phyloP scores from a whole-genome alignment of 306 rosid species.

The Macrotyloma uniflorum region DNA sequence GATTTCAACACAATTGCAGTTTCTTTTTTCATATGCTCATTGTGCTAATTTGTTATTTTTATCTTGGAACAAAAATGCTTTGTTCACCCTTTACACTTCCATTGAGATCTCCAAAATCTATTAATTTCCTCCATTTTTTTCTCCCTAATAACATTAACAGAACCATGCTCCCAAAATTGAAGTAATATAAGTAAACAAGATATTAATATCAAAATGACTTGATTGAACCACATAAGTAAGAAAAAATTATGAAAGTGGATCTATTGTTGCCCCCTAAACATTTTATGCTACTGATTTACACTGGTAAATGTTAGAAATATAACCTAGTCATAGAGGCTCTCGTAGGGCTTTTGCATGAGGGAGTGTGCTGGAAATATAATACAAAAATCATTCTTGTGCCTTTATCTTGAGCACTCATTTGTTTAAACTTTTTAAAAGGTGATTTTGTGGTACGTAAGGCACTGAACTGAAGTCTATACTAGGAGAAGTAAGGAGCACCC shows the following conservation, averaged over 20 bases:
- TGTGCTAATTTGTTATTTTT: conserved; percentile 2
- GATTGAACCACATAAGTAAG: background rate
- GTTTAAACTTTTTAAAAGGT: too few species aligned
- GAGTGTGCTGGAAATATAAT: too few species aligned
- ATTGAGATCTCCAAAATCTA: conserved; percentile 23
- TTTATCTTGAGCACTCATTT: too few species aligned
- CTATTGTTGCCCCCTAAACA: background rate
- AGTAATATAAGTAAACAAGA: background rate
- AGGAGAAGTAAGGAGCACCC: too few species aligned
- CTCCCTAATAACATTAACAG: background rate
- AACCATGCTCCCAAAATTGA: background rate
- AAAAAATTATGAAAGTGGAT: too few species aligned
- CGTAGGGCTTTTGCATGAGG: too few species aligned
- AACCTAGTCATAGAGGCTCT: background rate
- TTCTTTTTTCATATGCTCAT: background rate
- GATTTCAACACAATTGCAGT: background rate
- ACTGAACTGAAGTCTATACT: too few species aligned
- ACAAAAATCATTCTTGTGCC: too few species aligned
- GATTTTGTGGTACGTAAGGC: too few species aligned
- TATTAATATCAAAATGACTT: background rate
- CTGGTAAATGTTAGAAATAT: background rate
- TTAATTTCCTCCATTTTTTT: background rate
- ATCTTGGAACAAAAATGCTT: background rate
- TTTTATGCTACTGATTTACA: background rate
- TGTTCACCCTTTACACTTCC: conserved; percentile 13